Conservation (phyloP, 352 stramenopile genomes). For the Pythium utonaiense region DNA sequence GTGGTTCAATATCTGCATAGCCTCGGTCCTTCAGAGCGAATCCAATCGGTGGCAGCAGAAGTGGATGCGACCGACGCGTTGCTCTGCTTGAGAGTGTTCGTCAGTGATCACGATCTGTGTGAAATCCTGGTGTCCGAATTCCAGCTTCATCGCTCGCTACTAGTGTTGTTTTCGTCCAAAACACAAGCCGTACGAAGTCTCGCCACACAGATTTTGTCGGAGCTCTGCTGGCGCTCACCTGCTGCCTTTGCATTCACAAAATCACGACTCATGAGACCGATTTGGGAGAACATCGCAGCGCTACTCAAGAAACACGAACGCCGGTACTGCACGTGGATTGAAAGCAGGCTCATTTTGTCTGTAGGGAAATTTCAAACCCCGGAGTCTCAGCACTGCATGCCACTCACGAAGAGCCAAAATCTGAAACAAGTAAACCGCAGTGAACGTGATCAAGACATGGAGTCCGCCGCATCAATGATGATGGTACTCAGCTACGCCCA, state of each 20-base stretch:
- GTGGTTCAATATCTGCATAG: constrained; percentile 12
- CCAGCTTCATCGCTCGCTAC: constrained; percentile 10
- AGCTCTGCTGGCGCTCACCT: constrained; percentile 16
- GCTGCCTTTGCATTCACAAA: constrained; percentile 12
- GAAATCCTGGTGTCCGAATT: constrained; percentile 12
- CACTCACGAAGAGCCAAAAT: background rate
- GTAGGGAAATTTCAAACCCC: background rate
- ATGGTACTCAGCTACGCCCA: constrained; percentile 9
- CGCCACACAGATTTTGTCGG: constrained; percentile 11
- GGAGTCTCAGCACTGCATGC: background rate
- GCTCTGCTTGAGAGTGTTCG: constrained; percentile 2
- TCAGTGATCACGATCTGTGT: background rate
- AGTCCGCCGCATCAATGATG: constrained; percentile 6
- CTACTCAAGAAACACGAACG: background rate
- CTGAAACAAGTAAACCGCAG: background rate
- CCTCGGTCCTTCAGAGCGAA: background rate
- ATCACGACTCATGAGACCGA: constrained; percentile 10
- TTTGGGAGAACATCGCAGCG: constrained; percentile 20
- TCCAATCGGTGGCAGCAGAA: background rate
- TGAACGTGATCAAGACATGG: constrained; percentile 1
- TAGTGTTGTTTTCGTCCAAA: constrained; percentile 13
- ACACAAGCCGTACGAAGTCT: constrained; percentile 6
- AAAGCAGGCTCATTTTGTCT: constrained; percentile 3
- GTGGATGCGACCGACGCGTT: background rate
- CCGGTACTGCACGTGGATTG: constrained; percentile 17